Evolutionary conservation across 192 early-diverging fungal species (phyloP), one percentile per base, ranked within the genome.

Genomic region (Coemansia sp.): DNA sequence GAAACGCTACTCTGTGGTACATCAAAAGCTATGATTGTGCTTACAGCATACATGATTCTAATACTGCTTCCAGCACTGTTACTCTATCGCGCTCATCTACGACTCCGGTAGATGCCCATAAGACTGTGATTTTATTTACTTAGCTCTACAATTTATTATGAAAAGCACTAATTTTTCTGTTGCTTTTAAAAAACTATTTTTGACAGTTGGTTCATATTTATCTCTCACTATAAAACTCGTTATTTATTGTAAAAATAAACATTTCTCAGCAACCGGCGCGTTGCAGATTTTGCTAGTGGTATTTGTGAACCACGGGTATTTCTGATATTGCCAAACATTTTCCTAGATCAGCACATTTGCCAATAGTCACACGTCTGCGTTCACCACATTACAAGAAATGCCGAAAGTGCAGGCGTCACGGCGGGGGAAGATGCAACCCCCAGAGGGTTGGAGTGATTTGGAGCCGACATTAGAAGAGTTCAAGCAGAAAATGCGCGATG

Each of bases 371-470:
- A 36, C 33, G 33, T 36, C 10, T 36, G 33, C 33, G 10, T 36
- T 53, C 56, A 52, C 59, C n/a, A 36, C 5, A 56, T 6, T 9
- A 27, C n/a, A 61, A 4, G 64, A n/a, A 63, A 93, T 94, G 89
- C 90, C 89, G 65, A 91, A 92, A 69, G 87, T 92, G 61, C 87
- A 84, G 74, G 87, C 87, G 46, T 74, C 81, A 5, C 69, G 69
- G 62, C 59, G 69, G 59, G 88, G 93, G 59, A 91, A 91, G 25
- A 92, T 94, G 72, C 80, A 87, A 61, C 91, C 94, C 29, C 97
- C 97, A 24, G 93, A 93, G 33, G 97, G 96, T 11, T 98, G 92
- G 85, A 95, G 94, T 61, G 91, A 95, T 50, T 90, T 99, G 30
- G 96, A 99, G 72, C 94, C 95, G 5, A 96, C 92, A 8, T 84